Percentiles rank a stretch among this genome's conserved stretches.
phyloP scores from a whole-genome alignment of 108 stramenopile species.

The Pseudonitzschia multistriata region DNA sequence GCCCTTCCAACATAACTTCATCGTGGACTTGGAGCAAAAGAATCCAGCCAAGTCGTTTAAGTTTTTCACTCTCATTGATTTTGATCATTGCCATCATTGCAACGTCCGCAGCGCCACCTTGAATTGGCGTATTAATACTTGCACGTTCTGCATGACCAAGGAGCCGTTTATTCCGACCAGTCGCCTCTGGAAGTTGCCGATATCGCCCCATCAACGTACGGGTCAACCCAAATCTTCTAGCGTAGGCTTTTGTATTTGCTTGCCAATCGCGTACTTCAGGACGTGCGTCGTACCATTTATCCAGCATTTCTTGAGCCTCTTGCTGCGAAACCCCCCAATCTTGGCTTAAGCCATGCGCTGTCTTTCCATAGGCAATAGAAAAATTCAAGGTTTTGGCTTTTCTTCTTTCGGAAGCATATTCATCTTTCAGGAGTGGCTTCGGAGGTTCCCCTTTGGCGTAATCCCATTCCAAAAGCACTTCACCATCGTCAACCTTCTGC shows the following conservation, averaged over 20 bases:
- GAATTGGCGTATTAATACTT: constrained; percentile 99
- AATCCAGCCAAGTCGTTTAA: constrained; percentile 92
- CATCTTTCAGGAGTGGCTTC: constrained; percentile 95
- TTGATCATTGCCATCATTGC: constrained; percentile 99
- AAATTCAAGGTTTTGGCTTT: constrained; percentile 99
- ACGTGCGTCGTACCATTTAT: constrained; percentile 94
- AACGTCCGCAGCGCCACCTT: constrained; percentile 98
- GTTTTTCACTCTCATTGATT: constrained; percentile 74
- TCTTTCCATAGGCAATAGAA: constrained; percentile 99
- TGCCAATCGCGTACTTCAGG: constrained; percentile 98
- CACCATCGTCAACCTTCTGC: constrained; percentile 88
- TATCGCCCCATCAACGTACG: constrained; percentile 97
- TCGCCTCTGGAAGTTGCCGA: constrained; percentile 87
- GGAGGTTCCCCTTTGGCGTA: constrained; percentile 85
- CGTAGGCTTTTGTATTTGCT: constrained; percentile 64
- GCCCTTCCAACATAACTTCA: constrained; percentile 99
- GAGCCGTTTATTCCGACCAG: constrained; percentile 34
- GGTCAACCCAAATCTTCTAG: constrained; percentile 70
- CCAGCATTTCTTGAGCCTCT: constrained; percentile 92
- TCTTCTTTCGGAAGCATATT: constrained; percentile 94
- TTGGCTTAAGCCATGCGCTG: constrained; percentile 92
- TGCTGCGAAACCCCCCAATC: constrained; percentile 92
- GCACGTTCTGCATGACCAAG: constrained; percentile 88
- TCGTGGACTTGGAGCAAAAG: constrained; percentile 98
- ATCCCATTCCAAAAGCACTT: constrained; percentile 98